These are phyloP conservation scores for Cryptococcus floricola DNA, from an alignment of 1,284 basidiomycete species.

Conservation along the genomic window DNA sequence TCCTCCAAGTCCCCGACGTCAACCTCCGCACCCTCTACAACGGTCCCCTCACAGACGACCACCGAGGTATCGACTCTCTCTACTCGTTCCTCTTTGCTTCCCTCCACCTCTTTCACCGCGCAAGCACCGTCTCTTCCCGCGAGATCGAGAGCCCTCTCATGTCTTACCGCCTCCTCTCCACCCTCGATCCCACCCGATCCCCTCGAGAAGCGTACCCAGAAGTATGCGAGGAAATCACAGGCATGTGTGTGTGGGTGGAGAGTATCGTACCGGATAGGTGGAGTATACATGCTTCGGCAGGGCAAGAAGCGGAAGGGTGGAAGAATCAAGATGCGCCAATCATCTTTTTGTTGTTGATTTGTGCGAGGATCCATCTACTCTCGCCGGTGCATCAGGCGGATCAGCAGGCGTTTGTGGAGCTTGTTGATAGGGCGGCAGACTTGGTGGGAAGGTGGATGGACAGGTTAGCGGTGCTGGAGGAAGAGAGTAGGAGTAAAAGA, in stretches of 20 bases:
- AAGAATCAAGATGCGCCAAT: slow-evolving; percentile 10
- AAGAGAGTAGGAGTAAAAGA: neutral
- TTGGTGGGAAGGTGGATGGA: neutral
- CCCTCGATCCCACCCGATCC: neutral
- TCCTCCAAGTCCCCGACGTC: slow-evolving; percentile 10
- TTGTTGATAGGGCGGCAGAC: neutral
- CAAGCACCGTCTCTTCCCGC: slow-evolving; percentile 3
- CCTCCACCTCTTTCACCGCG: slow-evolving; percentile 8
- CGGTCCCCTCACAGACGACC: slow-evolving; percentile 1
- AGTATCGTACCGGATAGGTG: slow-evolving; percentile 8
- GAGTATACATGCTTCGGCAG: neutral
- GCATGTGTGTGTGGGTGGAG: slow-evolving; percentile 8
- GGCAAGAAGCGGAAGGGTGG: slow-evolving; percentile 5
- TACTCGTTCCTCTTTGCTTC: slow-evolving; percentile 7
- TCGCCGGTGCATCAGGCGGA: neutral
- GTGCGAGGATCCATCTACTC: neutral
- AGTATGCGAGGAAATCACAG: slow-evolving; percentile 21
- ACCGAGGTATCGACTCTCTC: slow-evolving; percentile 1
- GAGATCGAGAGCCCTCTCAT: slow-evolving; percentile 3
- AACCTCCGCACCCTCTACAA: slow-evolving; percentile 16
- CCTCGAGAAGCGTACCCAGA: slow-evolving; percentile 10
- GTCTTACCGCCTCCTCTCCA: neutral
- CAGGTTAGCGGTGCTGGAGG: neutral
- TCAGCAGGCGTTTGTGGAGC: neutral
- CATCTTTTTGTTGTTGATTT: slow-evolving; percentile 1